Percentiles rank a stretch among this genome's conserved stretches.
Conservation (phyloP, 345 rosid genomes). For the Ceriops zippeliana region DNA sequence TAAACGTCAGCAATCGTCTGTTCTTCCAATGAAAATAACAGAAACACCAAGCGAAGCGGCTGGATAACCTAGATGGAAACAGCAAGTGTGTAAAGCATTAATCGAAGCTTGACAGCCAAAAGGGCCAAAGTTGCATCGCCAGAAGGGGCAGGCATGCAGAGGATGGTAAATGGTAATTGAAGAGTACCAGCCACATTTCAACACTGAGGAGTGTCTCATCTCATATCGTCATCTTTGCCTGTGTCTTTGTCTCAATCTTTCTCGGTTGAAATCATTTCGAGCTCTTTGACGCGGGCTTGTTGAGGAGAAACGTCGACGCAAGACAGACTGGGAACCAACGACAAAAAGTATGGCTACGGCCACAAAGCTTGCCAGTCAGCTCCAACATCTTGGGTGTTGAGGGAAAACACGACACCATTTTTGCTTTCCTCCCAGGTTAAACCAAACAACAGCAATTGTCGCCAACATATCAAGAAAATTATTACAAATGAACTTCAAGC, state of each 20-base stretch:
- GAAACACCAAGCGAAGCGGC: too few species aligned
- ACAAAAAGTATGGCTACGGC: constrained; percentile 52
- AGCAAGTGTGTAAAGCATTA: too few species aligned
- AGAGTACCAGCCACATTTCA: not conserved
- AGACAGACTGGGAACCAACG: constrained; percentile 42
- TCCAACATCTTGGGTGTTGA: constrained; percentile 65
- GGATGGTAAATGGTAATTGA: not conserved
- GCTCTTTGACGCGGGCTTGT: constrained; percentile 79
- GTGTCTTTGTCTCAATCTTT: constrained; percentile 24
- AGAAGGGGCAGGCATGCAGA: too few species aligned
- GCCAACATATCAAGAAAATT: not conserved
- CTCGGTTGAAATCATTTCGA: constrained; percentile 66
- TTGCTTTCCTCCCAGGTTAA: not conserved
- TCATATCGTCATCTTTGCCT: constrained; percentile 48
- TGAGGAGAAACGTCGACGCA: constrained; percentile 59
- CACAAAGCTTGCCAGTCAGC: constrained; percentile 51
- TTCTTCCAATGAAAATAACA: too few species aligned
- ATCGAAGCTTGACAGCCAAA: too few species aligned
- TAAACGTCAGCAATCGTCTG: too few species aligned
- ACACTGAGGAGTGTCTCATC: not conserved
- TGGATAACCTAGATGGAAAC: too few species aligned
- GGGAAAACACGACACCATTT: constrained; percentile 61
- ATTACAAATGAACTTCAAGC: not conserved
- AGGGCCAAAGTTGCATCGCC: too few species aligned
- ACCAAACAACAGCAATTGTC: not conserved